Evolutionary conservation across 2,329 filamentous ascomycete genomes (phyloP).

Genomic region (Phialemonium atrogriseum): DNA sequence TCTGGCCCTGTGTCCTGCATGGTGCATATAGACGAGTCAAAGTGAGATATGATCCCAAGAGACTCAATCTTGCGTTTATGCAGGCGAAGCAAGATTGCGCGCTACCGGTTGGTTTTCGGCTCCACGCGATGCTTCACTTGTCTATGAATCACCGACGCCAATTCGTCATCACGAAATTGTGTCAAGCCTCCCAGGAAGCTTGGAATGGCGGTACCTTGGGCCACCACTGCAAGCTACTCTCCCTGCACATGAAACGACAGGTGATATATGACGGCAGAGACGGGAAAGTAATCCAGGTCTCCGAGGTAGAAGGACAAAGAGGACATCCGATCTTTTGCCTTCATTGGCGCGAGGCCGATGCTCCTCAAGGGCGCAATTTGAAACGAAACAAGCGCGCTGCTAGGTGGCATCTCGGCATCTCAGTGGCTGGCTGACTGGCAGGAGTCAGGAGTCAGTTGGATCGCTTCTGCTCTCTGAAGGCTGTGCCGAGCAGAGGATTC

Average conservation of each 20-base stretch:
- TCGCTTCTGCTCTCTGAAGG: too few relatives aligned
- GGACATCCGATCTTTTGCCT: conserved; percentile 1
- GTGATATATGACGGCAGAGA: too few relatives aligned
- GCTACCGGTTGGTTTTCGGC: not conserved
- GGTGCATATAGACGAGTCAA: conserved; percentile 2
- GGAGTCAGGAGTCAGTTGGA: too few relatives aligned
- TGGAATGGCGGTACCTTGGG: conserved; percentile 1
- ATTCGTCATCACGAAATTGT: conserved; percentile 1
- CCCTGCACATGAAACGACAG: conserved; percentile 1
- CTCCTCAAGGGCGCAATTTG: conserved; percentile 10
- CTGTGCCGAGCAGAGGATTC: too few relatives aligned
- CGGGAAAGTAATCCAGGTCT: not conserved
- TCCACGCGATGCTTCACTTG: conserved; percentile 1
- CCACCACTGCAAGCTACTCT: not conserved
- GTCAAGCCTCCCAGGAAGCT: conserved; percentile 1
- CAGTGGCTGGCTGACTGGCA: conserved; percentile 8
- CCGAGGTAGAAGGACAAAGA: conserved; percentile 1
- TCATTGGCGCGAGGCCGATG: conserved; percentile 1
- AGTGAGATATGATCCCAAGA: conserved; percentile 2
- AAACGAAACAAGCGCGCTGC: conserved; percentile 18
- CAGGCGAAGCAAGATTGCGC: conserved; percentile 3
- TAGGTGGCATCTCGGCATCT: conserved; percentile 5
- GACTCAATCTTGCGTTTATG: conserved; percentile 14
- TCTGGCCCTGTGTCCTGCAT: conserved; percentile 1
- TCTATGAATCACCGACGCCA: conserved; percentile 3